phyloP scores from a whole-genome alignment of 2,329 filamentous ascomycete species.

The Penicillium sp. region DNA sequence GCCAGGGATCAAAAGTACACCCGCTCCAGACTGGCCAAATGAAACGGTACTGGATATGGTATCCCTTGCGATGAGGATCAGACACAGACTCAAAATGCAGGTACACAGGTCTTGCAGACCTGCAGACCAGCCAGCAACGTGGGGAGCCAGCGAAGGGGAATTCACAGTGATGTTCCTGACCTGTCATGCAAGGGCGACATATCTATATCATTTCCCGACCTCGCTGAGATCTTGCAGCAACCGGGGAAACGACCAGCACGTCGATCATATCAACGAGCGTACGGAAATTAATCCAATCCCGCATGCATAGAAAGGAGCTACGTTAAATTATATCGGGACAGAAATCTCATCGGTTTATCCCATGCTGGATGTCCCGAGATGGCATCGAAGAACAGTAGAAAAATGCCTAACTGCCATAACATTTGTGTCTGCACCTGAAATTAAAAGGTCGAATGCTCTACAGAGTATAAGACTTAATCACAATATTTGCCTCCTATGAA shows the following conservation, averaged over 20 bases:
- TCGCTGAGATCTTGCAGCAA: constrained; percentile 12
- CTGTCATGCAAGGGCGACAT: constrained; percentile 13
- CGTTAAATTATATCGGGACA: too few species aligned
- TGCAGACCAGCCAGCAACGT: constrained; percentile 5
- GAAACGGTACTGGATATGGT: not conserved
- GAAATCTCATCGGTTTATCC: too few species aligned
- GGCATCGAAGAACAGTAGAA: too few species aligned
- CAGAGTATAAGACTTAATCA: too few species aligned
- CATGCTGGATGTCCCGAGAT: too few species aligned
- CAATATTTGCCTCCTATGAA: too few species aligned
- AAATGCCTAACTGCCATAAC: too few species aligned
- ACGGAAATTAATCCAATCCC: constrained; percentile 5
- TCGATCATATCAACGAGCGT: constrained; percentile 5
- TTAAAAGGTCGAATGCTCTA: too few species aligned
- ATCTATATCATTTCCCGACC: constrained; percentile 7
- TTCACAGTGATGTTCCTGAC: constrained; percentile 3
- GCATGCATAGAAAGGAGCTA: not conserved
- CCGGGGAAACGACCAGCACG: constrained; percentile 4
- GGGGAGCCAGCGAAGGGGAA: constrained; percentile 1
- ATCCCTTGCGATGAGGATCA: constrained; percentile 12
- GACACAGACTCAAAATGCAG: constrained; percentile 2
- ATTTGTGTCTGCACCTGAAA: too few species aligned
- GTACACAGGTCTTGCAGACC: constrained; percentile 1
- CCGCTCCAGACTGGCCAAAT: not conserved
- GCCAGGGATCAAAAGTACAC: not conserved